Conservation (phyloP, 805 yeast genomes). For the Saturnispora mendoncae region DNA sequence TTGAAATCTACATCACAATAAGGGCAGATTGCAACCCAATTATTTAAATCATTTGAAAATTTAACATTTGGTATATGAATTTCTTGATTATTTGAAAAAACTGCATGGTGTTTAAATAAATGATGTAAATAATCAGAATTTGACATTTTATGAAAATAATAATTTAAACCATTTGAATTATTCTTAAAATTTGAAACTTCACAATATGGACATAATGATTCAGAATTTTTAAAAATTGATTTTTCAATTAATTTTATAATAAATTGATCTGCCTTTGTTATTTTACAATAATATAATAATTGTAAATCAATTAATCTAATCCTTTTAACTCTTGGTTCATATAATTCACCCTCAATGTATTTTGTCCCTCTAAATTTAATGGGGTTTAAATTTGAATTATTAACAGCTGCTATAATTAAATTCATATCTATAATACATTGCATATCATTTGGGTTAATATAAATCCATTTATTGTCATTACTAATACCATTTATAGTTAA, state of each 20-base stretch:
- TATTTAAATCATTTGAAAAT: neutral
- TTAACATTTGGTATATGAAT: neutral
- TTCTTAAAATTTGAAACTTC: neutral
- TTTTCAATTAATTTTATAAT: neutral
- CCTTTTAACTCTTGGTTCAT: neutral
- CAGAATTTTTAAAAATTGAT: neutral
- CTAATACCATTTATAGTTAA: too few species aligned
- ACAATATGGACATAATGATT: constrained; percentile 1
- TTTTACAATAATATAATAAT: neutral
- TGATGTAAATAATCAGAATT: constrained; percentile 2
- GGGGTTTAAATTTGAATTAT: neutral
- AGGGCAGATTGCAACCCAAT: neutral
- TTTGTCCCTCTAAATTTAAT: too few species aligned
- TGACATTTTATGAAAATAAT: constrained; percentile 1
- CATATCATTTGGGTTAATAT: neutral
- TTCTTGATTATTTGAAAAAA: neutral
- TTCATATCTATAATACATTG: neutral
- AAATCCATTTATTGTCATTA: neutral
- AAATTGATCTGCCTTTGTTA: neutral
- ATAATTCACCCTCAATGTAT: neutral
- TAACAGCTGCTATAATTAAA: neutral
- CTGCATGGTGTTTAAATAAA: neutral
- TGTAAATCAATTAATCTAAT: neutral
- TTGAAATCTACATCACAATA: neutral
- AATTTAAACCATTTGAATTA: neutral